Base-by-base conservation (phyloP, 768 basidiomycete species). In the Tubosaeta sp. region DNA sequence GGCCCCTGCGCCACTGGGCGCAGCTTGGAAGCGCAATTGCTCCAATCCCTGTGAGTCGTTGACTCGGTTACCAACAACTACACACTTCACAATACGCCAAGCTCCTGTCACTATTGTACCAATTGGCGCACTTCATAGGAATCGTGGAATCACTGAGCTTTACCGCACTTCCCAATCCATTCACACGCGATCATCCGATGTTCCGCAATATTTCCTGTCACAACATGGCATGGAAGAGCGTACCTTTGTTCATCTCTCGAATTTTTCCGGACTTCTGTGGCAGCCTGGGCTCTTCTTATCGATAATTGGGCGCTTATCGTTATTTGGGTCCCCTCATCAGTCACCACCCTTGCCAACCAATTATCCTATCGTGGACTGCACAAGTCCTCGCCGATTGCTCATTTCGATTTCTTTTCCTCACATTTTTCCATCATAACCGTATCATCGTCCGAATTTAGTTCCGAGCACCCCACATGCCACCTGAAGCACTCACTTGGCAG, bases 181-280 rank as follows among this genome's bases (percentile, higher is more conserved):
- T 66, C 55, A 59, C 59, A 64, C 54, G 45, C 43, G 46, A 41
- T 51, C 40, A 14, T 46, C 57, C 49, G 54, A 53, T 39, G 42
- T 50, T 49, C 42, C 24, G 51, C 24, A 54, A 66, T 55, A 54
- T 53, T 56, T 51, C 52, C 35, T 8, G 43, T 58, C 53, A 51
- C 49, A 53, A 44, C 43, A 42, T 56, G 52, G 53, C 41, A 56
- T 35, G 46, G 55, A 62, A 65, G 57, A 22, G 46, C 13, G 46
- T 44, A 54, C 54, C 32, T 50, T 53, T 34, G 32, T 34, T 50
- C 42, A 55, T 44, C 59, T 64, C 62, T 55, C 48, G 51, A 51
- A 62, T 49, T 49, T 58, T 56, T 44, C 54, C 39, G 44, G 48
- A 55, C 54, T 67, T 65, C 65, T 67, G 56, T 67, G 55, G 60